Base-by-base conservation (phyloP, 176 grass and related monocot genomes). In the Rhipidocladum racemiflorum region DNA sequence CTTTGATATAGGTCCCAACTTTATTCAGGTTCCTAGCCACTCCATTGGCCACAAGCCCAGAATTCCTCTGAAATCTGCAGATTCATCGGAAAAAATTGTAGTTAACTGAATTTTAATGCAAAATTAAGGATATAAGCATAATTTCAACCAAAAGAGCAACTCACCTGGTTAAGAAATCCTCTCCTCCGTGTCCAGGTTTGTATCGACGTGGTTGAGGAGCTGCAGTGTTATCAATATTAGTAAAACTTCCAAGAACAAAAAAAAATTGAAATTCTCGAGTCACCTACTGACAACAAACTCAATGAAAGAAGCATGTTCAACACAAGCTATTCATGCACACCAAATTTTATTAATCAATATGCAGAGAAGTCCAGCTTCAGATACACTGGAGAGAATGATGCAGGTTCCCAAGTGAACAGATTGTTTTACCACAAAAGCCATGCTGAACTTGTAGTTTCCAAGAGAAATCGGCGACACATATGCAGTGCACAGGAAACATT, bases 41-140 rank as follows among this genome's bases (percentile, higher is more conserved):
- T 23, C 95, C 95, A 24, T 81, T 92, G 18, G 92, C 92, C 75
- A 98, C 95, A 76, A 98, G 78, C 18, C 88, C 90, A 10, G 86
- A 78, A 88, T 92, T 98, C 77, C 92, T 86, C 29, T 86, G 86
- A 89, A 98, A 93, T 82, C 95, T 98, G 88, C 70, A 85, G 46
- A 74, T 76, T 73, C 73, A 65, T 50, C 18, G 59, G 23, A 78
- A 68, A 68, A 78, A 65, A 17, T 5, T 54, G 21, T 3, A 13
- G 42, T 29, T 21, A 49, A 7, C 36, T 61, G 74, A 57, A 39
- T 51, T 24, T 57, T 62, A 4, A 84, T 67, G 25, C 3, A 14
- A 61, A 74, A 40, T 88, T 28, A 39, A 74, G 38, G 67, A 63
- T 48, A 17, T 40, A 24, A 43, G 9, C 1, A 56, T 32, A 82